Evolutionary conservation across 768 basidiomycete genomes (phyloP).

Genomic region (Mycena amicta): DNA sequence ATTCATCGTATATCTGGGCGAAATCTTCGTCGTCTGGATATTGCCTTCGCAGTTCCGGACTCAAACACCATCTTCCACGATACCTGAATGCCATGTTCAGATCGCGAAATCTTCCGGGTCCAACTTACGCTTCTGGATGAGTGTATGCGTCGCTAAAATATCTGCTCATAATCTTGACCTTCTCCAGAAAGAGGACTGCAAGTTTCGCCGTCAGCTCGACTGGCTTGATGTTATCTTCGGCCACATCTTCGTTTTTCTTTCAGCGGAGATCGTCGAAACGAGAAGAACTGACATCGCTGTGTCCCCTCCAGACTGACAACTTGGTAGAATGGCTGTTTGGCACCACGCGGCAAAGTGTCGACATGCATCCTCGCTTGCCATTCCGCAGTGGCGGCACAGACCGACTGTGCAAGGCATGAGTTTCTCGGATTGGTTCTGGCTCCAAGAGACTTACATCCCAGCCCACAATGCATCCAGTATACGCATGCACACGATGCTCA

Average conservation of each 20-base stretch:
- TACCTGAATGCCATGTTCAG: background rate
- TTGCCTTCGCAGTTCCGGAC: background rate
- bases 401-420: slow-evolving; percentile 5
- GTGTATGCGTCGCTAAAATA: slow-evolving; percentile 41
- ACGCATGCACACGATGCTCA: slow-evolving; percentile 39
- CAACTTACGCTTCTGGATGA: slow-evolving; percentile 19
- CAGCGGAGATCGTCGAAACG: background rate
- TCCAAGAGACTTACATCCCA: slow-evolving; percentile 51
- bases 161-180: slow-evolving; percentile 15
- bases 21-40: background rate
- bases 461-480: slow-evolving; percentile 46
- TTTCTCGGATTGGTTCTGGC: slow-evolving; percentile 19
- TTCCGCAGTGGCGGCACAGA: slow-evolving; percentile 28
- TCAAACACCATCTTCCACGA: background rate
- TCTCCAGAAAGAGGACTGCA: slow-evolving; percentile 20
- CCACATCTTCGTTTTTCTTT: slow-evolving; percentile 6
- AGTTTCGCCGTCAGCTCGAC: slow-evolving; percentile 9
- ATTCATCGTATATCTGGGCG: background rate
- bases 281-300: slow-evolving; percentile 32
- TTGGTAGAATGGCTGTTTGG: slow-evolving; percentile 46
- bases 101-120: background rate
- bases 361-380: slow-evolving; percentile 42
- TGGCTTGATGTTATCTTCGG: slow-evolving; percentile 19
- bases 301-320: slow-evolving; percentile 35
- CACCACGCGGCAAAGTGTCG: slow-evolving; percentile 33